Evolutionary conservation across 2,329 filamentous ascomycete species (phyloP), one percentile per base, ranked within the genome.

Genomic region (Geosmithia putterillii): DNA sequence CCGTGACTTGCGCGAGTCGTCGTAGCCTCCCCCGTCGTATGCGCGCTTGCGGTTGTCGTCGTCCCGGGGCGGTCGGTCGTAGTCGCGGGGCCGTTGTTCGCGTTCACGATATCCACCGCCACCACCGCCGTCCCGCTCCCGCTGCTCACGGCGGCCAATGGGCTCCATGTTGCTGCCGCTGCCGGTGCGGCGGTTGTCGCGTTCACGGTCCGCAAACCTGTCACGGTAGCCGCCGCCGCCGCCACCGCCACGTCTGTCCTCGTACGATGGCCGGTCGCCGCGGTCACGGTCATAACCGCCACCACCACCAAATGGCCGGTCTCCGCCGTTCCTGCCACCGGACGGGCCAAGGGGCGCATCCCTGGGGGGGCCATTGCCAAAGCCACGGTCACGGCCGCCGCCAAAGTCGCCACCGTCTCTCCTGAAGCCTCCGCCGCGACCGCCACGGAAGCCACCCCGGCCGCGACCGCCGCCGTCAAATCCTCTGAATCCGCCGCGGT

Each of bases 111-210:
- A 66, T 61, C 78, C 38, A 25, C 38, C 38, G 20, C 20, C 38
- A 39, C 41, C 32, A 10, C 23, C 23, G 6, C 28, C 10, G 10
- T 32, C 4, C 10, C 28, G 10, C 6, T 10, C 23, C 10, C 5
- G 10, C 21, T 37, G 18, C 2, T 34, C 32, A 54, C 79, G 60
- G 46, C 79, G 77, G 56, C 83, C 81, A 58, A 92, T 77, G 48
- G 86, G 86, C 60, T 94, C 87, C 63, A 83, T 83, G 65, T 94
- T 92, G 66, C 85, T 85, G 5, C 85, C 85, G n/a, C n/a, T n/a
- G 51, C 85, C 85, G 45, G 78, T 82, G 38, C 68, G 65, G 45
- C 74, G 70, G 12, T 50, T 51, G 22, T 59, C 57, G 39, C 57
- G 52, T 12, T 32, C 28, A 25, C 23, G 7, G 40, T 58, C 60